These are phyloP conservation scores for Antitrichia curtipendula DNA, from an alignment of 225 moss, liverwort and hornwort genomes.

Conservation along the genomic window DNA sequence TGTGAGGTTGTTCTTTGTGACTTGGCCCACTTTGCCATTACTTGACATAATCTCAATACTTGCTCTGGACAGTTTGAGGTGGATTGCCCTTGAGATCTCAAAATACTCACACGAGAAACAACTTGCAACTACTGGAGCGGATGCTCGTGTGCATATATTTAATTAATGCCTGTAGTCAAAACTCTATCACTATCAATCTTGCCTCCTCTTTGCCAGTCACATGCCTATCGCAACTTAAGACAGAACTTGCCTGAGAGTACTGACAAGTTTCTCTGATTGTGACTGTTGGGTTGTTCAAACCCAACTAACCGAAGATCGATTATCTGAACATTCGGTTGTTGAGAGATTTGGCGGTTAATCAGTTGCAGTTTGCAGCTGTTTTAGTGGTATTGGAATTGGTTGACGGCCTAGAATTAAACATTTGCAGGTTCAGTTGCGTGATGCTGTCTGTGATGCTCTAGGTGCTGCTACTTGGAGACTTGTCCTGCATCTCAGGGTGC, in stretches of 20 bases:
- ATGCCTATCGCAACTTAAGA: neutral
- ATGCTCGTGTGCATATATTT: neutral
- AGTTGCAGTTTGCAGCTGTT: neutral
- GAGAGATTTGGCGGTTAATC: neutral
- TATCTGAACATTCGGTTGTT: neutral
- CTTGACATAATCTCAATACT: neutral
- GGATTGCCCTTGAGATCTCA: neutral
- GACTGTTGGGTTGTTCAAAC: neutral
- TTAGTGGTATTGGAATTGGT: neutral
- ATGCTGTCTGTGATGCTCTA: neutral
- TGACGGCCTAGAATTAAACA: neutral
- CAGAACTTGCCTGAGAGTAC: neutral
- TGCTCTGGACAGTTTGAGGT: neutral
- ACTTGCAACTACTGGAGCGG: neutral
- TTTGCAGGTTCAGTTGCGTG: neutral
- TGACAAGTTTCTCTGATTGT: neutral
- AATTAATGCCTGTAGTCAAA: neutral
- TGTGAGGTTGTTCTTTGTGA: neutral
- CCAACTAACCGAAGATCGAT: neutral
- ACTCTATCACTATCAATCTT: neutral
- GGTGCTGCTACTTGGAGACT: neutral
- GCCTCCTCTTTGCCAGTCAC: neutral
- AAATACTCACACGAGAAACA: neutral
- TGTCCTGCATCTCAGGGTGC: neutral
- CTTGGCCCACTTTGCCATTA: neutral